Evolutionary conservation across 2,329 filamentous ascomycete species (phyloP).

Genomic region (Gyromitra esculenta): DNA sequence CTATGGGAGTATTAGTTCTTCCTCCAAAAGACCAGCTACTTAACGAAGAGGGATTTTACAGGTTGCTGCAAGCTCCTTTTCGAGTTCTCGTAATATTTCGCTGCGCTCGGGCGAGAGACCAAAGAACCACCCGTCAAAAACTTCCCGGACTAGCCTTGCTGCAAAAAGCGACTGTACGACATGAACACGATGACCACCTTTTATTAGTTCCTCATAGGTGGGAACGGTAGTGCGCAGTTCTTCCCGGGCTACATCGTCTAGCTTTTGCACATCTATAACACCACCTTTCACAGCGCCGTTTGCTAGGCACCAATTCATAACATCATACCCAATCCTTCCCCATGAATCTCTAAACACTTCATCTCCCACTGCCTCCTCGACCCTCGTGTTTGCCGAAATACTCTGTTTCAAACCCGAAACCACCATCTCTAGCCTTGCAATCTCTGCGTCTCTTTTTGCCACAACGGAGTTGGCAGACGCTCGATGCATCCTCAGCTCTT

Average conservation of each 20-base stretch:
- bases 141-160: slow-evolving; percentile 21
- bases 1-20: slow-evolving; percentile 17
- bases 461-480: slow-evolving; percentile 41
- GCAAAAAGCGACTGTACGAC: slow-evolving; percentile 46
- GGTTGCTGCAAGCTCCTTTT: slow-evolving; percentile 23
- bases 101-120: slow-evolving; percentile 28
- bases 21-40: neutral
- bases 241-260: slow-evolving; percentile 16
- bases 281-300: slow-evolving; percentile 48
- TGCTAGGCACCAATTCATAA: slow-evolving; percentile 49
- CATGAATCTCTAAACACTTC: slow-evolving; percentile 47
- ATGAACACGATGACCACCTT: slow-evolving; percentile 41
- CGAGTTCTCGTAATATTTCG: slow-evolving; percentile 27
- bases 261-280: slow-evolving; percentile 25
- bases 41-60: slow-evolving; percentile 12
- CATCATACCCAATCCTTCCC: slow-evolving; percentile 51
- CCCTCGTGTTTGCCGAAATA: slow-evolving; percentile 43
- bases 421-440: slow-evolving; percentile 37
- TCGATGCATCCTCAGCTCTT: slow-evolving; percentile 31
- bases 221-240: slow-evolving; percentile 33
- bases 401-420: slow-evolving; percentile 44
- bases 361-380: slow-evolving; percentile 49
- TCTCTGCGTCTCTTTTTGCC: slow-evolving; percentile 39
- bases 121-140: slow-evolving; percentile 47
- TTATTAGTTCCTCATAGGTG: slow-evolving; percentile 31